Evolutionary conservation across 805 yeast species (phyloP).

Genomic region (Barnettozyma sucrosica): DNA sequence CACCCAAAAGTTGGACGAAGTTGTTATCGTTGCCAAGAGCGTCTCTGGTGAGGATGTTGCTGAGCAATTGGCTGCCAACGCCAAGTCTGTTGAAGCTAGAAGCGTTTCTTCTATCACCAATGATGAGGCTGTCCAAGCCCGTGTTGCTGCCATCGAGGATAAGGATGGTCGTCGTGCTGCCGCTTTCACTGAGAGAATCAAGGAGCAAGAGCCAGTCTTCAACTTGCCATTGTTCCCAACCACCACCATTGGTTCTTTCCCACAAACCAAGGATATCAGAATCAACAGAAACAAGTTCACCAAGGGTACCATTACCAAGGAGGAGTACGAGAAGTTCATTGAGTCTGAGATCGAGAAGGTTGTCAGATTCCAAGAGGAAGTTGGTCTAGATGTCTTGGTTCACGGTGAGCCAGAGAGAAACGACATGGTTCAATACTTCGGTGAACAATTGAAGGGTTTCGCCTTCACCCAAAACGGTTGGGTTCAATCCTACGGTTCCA

Average conservation of each 20-base stretch:
- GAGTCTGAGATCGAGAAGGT: slow-evolving; percentile 94
- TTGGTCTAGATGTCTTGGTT: slow-evolving; percentile 95
- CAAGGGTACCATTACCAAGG: slow-evolving; percentile 94
- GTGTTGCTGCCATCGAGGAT: slow-evolving; percentile 73
- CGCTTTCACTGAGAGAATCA: slow-evolving; percentile 82
- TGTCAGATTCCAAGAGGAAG: slow-evolving; percentile 98
- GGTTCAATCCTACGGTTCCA: slow-evolving; percentile 99
- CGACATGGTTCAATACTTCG: slow-evolving; percentile 99
- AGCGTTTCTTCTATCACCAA: slow-evolving; percentile 82
- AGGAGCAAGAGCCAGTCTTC: slow-evolving; percentile 78
- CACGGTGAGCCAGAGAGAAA: slow-evolving; percentile 99
- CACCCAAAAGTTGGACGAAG: slow-evolving; percentile 90
- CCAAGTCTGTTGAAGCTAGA: slow-evolving; percentile 81
- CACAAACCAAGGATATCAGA: slow-evolving; percentile 99
- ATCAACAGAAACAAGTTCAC: slow-evolving; percentile 96
- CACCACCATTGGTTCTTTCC: slow-evolving; percentile 99
- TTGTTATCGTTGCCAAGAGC: slow-evolving; percentile 84
- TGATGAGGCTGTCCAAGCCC: slow-evolving; percentile 83
- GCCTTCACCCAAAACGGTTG: slow-evolving; percentile 99
- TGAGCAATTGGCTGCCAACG: slow-evolving; percentile 77
- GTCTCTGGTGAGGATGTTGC: slow-evolving; percentile 77
- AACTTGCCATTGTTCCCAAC: slow-evolving; percentile 99
- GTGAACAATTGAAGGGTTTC: slow-evolving; percentile 97
- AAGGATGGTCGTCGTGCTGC: slow-evolving; percentile 78
- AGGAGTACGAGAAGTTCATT: slow-evolving; percentile 93